Percentiles rank a stretch among this genome's conserved stretches.
These are phyloP conservation scores for Aureobasidium sp. DNA, from an alignment of 2,329 filamentous ascomycete genomes.

Conservation along the genomic window DNA sequence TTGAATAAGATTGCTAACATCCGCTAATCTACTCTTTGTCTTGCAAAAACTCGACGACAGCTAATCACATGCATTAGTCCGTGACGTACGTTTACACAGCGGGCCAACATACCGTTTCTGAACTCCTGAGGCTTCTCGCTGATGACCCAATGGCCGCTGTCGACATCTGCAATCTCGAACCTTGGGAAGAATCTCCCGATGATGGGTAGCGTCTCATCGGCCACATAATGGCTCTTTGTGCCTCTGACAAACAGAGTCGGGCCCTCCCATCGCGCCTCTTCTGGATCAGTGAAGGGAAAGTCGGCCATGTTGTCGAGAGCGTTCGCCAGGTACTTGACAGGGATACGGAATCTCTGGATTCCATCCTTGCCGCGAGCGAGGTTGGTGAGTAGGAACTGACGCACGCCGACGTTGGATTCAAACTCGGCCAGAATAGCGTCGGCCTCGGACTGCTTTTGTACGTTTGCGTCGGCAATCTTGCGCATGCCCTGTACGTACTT, in stretches of 20 bases:
- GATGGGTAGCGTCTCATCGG: conserved; percentile 71
- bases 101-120: conserved; percentile 53
- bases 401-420: conserved; percentile 67
- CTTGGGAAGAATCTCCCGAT: conserved; percentile 76
- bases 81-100: neutral
- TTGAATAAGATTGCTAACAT: neutral
- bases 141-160: conserved; percentile 81
- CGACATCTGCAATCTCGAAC: conserved; percentile 66
- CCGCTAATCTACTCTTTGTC: conserved; percentile 36
- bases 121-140: conserved; percentile 82
- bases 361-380: conserved; percentile 52
- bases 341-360: conserved; percentile 68
- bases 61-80: conserved; percentile 32
- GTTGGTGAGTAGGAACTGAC: conserved; percentile 90
- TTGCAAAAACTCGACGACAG: conserved; percentile 58
- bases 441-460: conserved; percentile 67
- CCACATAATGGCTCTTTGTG: conserved; percentile 69
- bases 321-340: conserved; percentile 61
- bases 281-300: conserved; percentile 76
- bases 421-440: conserved; percentile 70
- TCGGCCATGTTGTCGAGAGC: conserved; percentile 72
- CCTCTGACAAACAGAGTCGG: conserved; percentile 75
- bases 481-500: conserved; percentile 81
- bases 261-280: conserved; percentile 62
- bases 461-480: conserved; percentile 61